These are phyloP conservation scores for Podosphaera aphanis DNA, from an alignment of 2,329 filamentous ascomycete species.

Conservation along the genomic window DNA sequence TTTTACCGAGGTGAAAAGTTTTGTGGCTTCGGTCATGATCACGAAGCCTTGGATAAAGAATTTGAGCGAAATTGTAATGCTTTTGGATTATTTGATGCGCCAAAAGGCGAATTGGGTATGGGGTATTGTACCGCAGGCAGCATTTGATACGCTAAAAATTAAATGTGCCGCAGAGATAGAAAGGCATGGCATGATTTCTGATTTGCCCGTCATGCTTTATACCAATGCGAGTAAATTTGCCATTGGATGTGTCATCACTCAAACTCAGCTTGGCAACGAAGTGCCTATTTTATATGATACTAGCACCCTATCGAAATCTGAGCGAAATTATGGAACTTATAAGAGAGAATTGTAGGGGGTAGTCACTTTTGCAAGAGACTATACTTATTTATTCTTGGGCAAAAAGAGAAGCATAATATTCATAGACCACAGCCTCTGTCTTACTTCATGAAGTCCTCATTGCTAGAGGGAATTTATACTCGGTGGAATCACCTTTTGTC, in stretches of 20 bases:
- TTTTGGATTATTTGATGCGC: neutral
- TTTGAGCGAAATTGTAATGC: slow-evolving; percentile 1
- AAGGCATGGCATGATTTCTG: neutral
- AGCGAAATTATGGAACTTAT: neutral
- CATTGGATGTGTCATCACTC: neutral
- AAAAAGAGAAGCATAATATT: neutral
- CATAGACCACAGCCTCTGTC: neutral
- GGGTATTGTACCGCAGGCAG: neutral
- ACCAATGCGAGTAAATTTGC: neutral
- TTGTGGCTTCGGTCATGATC: neutral
- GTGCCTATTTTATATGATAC: slow-evolving; percentile 1
- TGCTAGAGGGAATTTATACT: too few relatives aligned
- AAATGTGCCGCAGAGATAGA: neutral
- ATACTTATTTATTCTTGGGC: slow-evolving; percentile 1
- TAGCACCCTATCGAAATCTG: neutral
- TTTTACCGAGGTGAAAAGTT: neutral
- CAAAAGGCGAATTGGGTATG: neutral
- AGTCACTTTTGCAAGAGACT: neutral
- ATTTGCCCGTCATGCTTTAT: neutral
- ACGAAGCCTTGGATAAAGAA: neutral
- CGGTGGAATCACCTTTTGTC: neutral
- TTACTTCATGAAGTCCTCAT: neutral
- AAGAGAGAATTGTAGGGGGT: neutral
- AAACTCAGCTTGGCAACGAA: neutral
- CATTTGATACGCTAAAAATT: neutral